Conservation (phyloP, 441 rosid genomes). For the Adansonia grandidieri region DNA sequence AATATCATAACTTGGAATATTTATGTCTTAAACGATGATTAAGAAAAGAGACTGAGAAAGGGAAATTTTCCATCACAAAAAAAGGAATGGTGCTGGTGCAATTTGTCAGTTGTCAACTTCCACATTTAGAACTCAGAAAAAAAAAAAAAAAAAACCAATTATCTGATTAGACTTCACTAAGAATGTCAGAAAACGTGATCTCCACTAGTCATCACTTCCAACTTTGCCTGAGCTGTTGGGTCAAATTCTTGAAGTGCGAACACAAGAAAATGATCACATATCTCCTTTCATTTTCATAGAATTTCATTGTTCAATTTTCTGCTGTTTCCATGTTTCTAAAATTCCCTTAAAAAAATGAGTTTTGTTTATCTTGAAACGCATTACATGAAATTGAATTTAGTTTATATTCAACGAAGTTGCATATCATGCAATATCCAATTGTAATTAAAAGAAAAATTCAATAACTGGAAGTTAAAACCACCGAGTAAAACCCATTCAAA, state of each 20-base stretch:
- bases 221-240: background rate
- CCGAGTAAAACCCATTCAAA: background rate
- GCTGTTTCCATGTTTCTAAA: background rate
- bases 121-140: constrained; percentile 5
- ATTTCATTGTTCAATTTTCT: background rate
- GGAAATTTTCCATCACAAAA: background rate
- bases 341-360: background rate
- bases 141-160: constrained; percentile 5
- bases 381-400: background rate
- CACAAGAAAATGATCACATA: background rate
- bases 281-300: background rate
- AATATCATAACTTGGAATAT: background rate
- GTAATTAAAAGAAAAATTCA: background rate
- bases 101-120: constrained; percentile 19
- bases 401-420: background rate
- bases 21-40: background rate
- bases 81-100: background rate
- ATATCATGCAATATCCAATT: background rate
- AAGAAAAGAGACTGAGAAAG: background rate
- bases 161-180: constrained; percentile 1
- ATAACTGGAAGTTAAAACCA: background rate
- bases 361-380: constrained; percentile 1
- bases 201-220: constrained; percentile 11
- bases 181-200: constrained; percentile 11
- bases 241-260: background rate